Evolutionary conservation across 2,329 filamentous ascomycete species (phyloP).

Genomic region (Botrytis medusae): DNA sequence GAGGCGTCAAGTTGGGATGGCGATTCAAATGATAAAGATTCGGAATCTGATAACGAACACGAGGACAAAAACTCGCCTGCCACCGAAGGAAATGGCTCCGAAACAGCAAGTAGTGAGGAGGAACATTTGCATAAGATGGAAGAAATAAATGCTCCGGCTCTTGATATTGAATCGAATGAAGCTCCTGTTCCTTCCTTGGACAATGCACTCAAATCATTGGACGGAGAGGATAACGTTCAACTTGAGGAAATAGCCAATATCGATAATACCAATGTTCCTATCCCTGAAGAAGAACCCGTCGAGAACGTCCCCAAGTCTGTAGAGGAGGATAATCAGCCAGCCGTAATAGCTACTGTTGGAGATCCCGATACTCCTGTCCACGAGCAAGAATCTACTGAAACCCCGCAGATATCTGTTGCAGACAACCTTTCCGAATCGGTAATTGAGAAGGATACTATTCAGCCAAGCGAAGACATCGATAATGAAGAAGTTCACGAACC

Average conservation of each 20-base stretch:
- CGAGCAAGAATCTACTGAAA: background rate
- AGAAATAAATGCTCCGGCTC: background rate
- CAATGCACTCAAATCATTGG: background rate
- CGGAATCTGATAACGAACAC: background rate
- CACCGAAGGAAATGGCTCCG: background rate
- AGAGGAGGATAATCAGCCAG: background rate
- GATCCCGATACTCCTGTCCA: background rate
- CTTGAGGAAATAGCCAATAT: background rate
- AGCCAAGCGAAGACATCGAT: background rate
- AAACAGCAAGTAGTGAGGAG: background rate
- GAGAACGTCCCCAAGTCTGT: background rate
- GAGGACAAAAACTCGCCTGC: background rate
- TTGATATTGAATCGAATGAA: background rate
- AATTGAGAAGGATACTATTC: background rate
- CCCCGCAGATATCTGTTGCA: background rate
- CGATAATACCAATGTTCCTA: background rate
- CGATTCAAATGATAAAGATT: background rate
- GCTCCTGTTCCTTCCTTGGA: background rate
- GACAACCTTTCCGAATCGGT: background rate
- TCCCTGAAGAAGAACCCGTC: background rate
- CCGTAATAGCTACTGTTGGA: background rate
- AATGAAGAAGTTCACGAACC: background rate
- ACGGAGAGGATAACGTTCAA: background rate
- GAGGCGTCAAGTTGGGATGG: constrained; percentile 3
- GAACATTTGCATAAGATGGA: background rate